phyloP scores from a whole-genome alignment of 257 asterid genomes.

The Scutellaria galericulata region DNA sequence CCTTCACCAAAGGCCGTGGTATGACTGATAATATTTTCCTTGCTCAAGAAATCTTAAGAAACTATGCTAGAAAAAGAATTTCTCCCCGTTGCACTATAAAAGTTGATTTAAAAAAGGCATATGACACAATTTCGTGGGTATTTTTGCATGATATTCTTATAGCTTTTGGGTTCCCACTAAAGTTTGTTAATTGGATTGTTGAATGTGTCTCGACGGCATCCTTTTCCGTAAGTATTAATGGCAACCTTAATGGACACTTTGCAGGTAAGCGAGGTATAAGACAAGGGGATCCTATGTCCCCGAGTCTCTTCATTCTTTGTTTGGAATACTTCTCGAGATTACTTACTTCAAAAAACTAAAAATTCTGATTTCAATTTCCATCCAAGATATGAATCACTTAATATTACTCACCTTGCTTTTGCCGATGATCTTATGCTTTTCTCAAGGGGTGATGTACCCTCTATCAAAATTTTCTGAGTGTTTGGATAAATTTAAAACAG shows the following conservation, averaged over 20 bases:
- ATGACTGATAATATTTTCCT: no score
- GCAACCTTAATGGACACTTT: background rate
- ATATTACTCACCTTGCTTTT: background rate
- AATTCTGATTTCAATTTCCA: background rate
- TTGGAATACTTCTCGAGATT: background rate
- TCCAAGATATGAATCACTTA: background rate
- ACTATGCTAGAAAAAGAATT: no score
- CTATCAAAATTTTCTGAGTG: background rate
- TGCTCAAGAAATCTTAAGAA: no score
- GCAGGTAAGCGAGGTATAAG: background rate
- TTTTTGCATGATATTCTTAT: no score
- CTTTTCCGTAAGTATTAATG: background rate
- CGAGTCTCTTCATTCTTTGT: background rate
- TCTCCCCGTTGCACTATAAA: no score
- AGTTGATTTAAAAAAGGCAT: no score
- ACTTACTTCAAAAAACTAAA: rapidly evolving
- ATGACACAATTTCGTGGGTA: background rate
- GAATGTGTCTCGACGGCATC: background rate
- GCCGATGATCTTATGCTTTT: background rate
- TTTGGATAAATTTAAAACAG: background rate
- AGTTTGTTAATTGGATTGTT: background rate
- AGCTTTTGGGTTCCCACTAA: background rate
- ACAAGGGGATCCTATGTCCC: background rate
- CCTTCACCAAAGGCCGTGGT: no score
- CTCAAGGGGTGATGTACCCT: no score